phyloP scores from a whole-genome alignment of 2,329 filamentous ascomycete genomes.

The Fusarium burgessii region DNA sequence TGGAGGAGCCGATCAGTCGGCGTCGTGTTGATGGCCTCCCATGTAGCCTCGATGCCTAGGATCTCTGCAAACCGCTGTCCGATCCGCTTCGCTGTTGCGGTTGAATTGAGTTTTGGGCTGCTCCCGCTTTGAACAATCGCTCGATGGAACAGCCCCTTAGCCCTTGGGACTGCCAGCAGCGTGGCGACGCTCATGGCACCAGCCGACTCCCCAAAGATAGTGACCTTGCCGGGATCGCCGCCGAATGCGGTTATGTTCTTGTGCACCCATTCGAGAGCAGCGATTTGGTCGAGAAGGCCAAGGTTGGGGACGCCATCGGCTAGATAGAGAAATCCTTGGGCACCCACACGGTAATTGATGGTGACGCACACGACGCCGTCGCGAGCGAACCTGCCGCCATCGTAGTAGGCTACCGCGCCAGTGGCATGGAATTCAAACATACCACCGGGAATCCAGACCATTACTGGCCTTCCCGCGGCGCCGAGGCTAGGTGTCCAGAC shows the following conservation, averaged over 20 bases:
- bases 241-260: not conserved
- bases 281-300: not conserved
- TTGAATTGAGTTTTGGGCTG: not conserved
- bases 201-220: not conserved
- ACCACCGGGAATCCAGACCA: not conserved
- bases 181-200: not conserved
- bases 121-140: not conserved
- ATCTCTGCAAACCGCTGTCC: not conserved
- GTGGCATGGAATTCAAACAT: not conserved
- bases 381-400: not conserved
- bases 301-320: not conserved
- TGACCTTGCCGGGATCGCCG: not conserved
- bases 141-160: not conserved
- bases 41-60: not conserved
- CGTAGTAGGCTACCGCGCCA: not conserved
- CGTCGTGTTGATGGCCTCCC: not conserved
- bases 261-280: not conserved
- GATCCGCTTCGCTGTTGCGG: not conserved
- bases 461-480: not conserved
- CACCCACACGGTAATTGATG: not conserved
- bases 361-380: not conserved
- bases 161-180: not conserved
- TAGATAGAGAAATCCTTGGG: not conserved
- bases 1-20: not conserved
- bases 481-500: not conserved